These are phyloP conservation scores for Blyttiomyces sp. DNA, from an alignment of 371 early-diverging fungal genomes.

Conservation along the genomic window DNA sequence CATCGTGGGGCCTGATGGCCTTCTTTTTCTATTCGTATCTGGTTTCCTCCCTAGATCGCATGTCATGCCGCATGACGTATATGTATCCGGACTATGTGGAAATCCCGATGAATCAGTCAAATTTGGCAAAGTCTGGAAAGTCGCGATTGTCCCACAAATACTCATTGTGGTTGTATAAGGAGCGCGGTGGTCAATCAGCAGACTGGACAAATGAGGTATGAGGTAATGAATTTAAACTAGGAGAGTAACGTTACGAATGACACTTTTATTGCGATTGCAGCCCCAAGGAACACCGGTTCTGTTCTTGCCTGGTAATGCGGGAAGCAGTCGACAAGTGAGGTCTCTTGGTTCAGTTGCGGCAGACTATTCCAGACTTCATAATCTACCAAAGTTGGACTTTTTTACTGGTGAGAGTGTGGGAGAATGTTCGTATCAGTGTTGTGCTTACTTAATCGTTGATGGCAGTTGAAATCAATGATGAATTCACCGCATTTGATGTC, in stretches of 20 bases:
- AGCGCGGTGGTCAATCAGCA: constrained; percentile 53
- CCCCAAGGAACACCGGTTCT: constrained; percentile 71
- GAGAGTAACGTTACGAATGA: too few species aligned
- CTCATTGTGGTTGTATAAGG: constrained; percentile 73
- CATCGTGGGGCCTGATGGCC: too few species aligned
- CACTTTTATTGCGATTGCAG: constrained; percentile 5
- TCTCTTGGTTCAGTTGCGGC: constrained; percentile 75
- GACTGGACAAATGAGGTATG: constrained; percentile 15
- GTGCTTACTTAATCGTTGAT: constrained; percentile 1
- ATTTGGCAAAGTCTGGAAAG: constrained; percentile 45
- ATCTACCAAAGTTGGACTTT: constrained; percentile 68
- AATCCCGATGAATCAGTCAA: constrained; percentile 60
- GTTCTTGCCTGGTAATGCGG: constrained; percentile 95
- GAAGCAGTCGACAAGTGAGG: constrained; percentile 85
- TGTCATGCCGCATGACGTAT: constrained; percentile 75
- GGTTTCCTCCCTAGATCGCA: constrained; percentile 12
- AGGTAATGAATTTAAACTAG: too few species aligned
- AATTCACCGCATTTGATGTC: constrained; percentile 84
- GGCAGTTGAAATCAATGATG: constrained; percentile 85
- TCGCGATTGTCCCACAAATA: constrained; percentile 70
- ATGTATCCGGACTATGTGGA: constrained; percentile 75
- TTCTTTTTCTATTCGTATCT: background rate
- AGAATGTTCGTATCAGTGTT: background rate
- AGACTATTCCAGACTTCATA: constrained; percentile 44
- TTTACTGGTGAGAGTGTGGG: constrained; percentile 67